Conservation (phyloP, 345 rosid species). For the Acer saccharum region DNA sequence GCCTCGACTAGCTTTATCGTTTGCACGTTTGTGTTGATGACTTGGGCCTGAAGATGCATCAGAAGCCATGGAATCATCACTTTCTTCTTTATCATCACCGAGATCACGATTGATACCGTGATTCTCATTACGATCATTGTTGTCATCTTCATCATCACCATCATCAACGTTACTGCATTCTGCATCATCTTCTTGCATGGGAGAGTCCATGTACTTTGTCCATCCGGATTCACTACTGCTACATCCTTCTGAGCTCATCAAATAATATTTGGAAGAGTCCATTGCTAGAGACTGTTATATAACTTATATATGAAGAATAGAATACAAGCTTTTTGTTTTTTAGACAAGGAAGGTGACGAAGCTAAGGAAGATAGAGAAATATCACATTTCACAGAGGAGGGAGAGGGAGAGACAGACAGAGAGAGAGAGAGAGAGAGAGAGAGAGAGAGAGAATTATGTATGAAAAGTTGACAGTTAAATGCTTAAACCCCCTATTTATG, state of each 20-base stretch:
- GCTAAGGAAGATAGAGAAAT: neutral
- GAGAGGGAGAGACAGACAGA: neutral
- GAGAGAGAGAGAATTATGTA: slow-evolving; percentile 5
- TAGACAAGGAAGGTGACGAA: neutral
- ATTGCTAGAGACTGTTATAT: slow-evolving; percentile 10
- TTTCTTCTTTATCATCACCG: slow-evolving; percentile 44
- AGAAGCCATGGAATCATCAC: slow-evolving; percentile 82
- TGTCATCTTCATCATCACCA: slow-evolving; percentile 20
- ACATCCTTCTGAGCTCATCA: slow-evolving; percentile 54
- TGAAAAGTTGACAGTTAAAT: neutral
- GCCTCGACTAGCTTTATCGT: slow-evolving; percentile 17
- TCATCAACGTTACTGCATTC: slow-evolving; percentile 32
- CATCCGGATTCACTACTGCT: slow-evolving; percentile 91
- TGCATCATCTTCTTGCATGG: slow-evolving; percentile 49
- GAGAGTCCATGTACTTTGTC: slow-evolving; percentile 66
- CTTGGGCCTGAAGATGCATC: slow-evolving; percentile 77
- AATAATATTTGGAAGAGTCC: slow-evolving; percentile 37
- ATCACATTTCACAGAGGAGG: neutral
- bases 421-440: slow-evolving; percentile 9
- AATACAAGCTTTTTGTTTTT: neutral
- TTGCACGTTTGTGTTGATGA: slow-evolving; percentile 26
- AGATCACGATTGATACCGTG: slow-evolving; percentile 3
- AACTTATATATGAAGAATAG: neutral
- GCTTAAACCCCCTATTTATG: slow-evolving; percentile 16
- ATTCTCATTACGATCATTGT: slow-evolving; percentile 4